Base-by-base conservation (phyloP, 2,329 filamentous ascomycete species). In the Epichloe sp. region DNA sequence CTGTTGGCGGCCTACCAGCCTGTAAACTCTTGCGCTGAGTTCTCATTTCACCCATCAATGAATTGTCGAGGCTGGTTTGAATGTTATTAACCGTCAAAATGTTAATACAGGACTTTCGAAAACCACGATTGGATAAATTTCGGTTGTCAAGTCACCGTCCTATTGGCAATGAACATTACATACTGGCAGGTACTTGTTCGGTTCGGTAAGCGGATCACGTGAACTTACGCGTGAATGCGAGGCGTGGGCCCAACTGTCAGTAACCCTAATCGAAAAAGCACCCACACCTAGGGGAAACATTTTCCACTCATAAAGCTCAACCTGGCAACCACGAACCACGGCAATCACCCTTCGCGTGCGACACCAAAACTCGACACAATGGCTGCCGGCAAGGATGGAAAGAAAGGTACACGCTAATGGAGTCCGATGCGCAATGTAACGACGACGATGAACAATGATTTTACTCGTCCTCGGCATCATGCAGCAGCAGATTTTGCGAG, bases 401-500 rank as follows among this genome's bases (percentile, higher is more conserved):
- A 71, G 67, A 74, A 75, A 73, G 71, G 71, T 75, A 75, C 64
- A 68, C 63, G 59, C 64, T 68, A 60, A 54, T 53, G 50, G 26
- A 46, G 41, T 53, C 48, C 44, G 51, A 46, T 50, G 49, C 49
- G 40, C 51, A 52, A 48, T 41, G 37, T 31, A 17, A 45, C 47
- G 44, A 52, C 53, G 45, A 34, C 42, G 26, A 51, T 53, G 51
- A 53, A 57, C 53, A 40, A 42, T 17, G 26, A 11, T 3, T 37
- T 34, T 8, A 48, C 23, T 48, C 37, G 48, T 47, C 38, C 44
- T 49, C 41, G 67, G 76, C 76, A 79, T 76, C 74, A 75, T 80
- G 80, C 80, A 82, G 76, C 74, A 84, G 80, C 80, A 83, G 80
- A 80, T 78, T 80, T 84, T 84, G 80, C 80, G 80, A 83, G 80